phyloP scores from a whole-genome alignment of 2,329 filamentous ascomycete species.

The Talaromyces marneffei region DNA sequence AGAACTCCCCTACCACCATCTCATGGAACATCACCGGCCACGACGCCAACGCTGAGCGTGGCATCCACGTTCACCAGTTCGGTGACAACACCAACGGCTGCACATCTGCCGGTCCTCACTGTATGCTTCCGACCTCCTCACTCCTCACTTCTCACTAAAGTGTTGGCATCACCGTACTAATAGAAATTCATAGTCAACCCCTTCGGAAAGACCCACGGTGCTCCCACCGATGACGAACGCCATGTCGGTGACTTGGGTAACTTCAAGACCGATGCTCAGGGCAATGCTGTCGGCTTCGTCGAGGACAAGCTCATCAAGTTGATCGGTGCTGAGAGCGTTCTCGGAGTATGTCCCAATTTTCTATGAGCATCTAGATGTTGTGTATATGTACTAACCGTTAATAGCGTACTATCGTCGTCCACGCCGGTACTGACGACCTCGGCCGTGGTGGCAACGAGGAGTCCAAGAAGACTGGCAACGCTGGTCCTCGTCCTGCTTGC shows the following conservation, averaged over 20 bases:
- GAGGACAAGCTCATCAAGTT: slow-evolving; percentile 84
- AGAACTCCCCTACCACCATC: slow-evolving; percentile 76
- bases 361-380: background rate
- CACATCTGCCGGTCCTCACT: slow-evolving; percentile 96
- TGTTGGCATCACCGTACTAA: background rate
- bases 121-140: too few species aligned
- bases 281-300: slow-evolving; percentile 76
- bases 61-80: slow-evolving; percentile 98
- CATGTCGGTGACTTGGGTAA: slow-evolving; percentile 98
- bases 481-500: slow-evolving; percentile 86
- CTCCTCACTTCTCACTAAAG: too few species aligned
- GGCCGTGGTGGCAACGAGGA: slow-evolving; percentile 88
- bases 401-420: slow-evolving; percentile 88
- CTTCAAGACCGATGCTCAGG: slow-evolving; percentile 89
- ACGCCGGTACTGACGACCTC: slow-evolving; percentile 93
- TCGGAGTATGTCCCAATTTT: slow-evolving; percentile 65
- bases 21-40: slow-evolving; percentile 88
- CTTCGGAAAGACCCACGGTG: slow-evolving; percentile 83
- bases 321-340: slow-evolving; percentile 89
- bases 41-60: slow-evolving; percentile 92
- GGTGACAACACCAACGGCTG: slow-evolving; percentile 99
- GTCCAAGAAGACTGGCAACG: slow-evolving; percentile 98
- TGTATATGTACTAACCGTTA: background rate
- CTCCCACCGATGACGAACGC: slow-evolving; percentile 72
- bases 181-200: slow-evolving; percentile 72